Evolutionary conservation across 169 alveolate genomes (phyloP).

Genomic region (Plasmodium gonderi): DNA sequence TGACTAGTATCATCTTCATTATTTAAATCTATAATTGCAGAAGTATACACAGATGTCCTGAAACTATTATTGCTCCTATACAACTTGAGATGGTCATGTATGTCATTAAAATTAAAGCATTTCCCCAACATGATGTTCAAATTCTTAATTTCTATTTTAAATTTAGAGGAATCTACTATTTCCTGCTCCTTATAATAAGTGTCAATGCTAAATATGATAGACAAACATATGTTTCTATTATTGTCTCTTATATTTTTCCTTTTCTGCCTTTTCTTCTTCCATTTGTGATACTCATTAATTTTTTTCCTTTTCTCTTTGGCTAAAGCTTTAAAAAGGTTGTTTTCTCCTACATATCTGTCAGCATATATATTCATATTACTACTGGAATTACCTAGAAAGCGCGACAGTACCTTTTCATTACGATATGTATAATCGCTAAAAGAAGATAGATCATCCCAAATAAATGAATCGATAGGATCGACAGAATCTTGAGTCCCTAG

Average conservation of each 20-base stretch:
- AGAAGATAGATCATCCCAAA: not conserved
- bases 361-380: not conserved
- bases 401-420: not conserved
- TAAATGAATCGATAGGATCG: not conserved
- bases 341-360: slow-evolving; percentile 18
- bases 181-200: slow-evolving; percentile 30
- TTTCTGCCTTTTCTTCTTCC: slow-evolving; percentile 33
- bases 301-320: slow-evolving; percentile 4
- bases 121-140: slow-evolving; percentile 54
- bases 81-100: slow-evolving; percentile 35
- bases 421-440: not conserved
- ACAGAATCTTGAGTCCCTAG: not conserved
- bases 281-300: not conserved
- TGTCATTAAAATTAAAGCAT: slow-evolving; percentile 43
- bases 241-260: slow-evolving; percentile 30
- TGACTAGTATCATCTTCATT: not conserved
- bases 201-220: slow-evolving; percentile 34
- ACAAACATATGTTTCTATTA: slow-evolving; percentile 53
- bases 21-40: slow-evolving; percentile 19
- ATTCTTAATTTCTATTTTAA: slow-evolving; percentile 15
- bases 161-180: not conserved
- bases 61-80: slow-evolving; percentile 31
- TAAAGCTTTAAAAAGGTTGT: not conserved
- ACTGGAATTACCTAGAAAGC: not conserved
- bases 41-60: slow-evolving; percentile 1